These are phyloP conservation scores for Xerocomus potaroensis DNA, from an alignment of 768 basidiomycete genomes.

Conservation along the genomic window DNA sequence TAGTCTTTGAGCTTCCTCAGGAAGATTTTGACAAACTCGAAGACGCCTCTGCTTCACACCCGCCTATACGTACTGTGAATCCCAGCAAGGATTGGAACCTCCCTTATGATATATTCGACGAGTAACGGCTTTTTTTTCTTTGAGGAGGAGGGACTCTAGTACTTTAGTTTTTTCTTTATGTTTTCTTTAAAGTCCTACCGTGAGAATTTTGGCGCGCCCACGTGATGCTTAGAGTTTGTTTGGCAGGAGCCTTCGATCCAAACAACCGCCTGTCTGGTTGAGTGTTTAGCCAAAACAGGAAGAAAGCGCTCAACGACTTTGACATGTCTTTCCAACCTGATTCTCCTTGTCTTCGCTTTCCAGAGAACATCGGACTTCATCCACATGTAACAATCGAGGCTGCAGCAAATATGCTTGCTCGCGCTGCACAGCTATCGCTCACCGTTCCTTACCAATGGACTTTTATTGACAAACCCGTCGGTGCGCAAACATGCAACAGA, in stretches of 20 bases:
- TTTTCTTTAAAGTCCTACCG: too few species aligned
- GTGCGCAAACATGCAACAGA: slow-evolving; percentile 35
- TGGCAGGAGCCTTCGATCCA: slow-evolving; percentile 27
- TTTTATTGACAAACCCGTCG: slow-evolving; percentile 74
- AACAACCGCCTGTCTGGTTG: slow-evolving; percentile 22
- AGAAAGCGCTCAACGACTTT: too few species aligned
- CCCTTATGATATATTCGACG: slow-evolving; percentile 60
- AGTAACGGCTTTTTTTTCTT: too few species aligned
- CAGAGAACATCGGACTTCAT: slow-evolving; percentile 60
- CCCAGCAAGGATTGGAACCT: slow-evolving; percentile 60
- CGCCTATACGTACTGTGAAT: slow-evolving; percentile 52
- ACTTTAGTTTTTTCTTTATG: too few species aligned
- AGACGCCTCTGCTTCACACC: slow-evolving; percentile 40
- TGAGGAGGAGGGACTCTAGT: too few species aligned
- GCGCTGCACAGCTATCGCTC: slow-evolving; percentile 54
- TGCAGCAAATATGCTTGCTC: slow-evolving; percentile 57
- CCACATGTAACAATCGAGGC: slow-evolving; percentile 50
- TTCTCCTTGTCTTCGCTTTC: slow-evolving; percentile 64
- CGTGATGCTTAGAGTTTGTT: slow-evolving; percentile 18
- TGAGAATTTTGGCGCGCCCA: slow-evolving; percentile 1
- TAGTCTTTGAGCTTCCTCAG: slow-evolving; percentile 34
- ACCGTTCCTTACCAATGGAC: slow-evolving; percentile 65
- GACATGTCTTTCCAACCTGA: slow-evolving; percentile 41
- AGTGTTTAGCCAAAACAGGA: slow-evolving; percentile 17
- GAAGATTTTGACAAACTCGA: slow-evolving; percentile 41